Evolutionary conservation across 805 yeast species (phyloP).

Genomic region (Candida endomychidarum): DNA sequence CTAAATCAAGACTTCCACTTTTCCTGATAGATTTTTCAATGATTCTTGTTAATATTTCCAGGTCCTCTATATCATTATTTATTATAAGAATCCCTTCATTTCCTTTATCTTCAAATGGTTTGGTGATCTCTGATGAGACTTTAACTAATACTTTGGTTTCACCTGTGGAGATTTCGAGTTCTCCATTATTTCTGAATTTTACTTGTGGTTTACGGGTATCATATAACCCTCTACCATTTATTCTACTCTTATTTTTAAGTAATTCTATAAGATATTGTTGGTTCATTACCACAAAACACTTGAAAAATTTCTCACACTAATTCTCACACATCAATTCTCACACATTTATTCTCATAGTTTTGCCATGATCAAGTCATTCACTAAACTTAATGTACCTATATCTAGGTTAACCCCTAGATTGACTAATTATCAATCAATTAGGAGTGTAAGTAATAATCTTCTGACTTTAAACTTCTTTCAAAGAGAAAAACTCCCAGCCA

Average conservation of each 20-base stretch:
- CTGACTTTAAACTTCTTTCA: constrained; percentile 54
- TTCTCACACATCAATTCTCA: no score
- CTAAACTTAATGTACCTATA: constrained; percentile 1
- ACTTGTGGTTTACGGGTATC: constrained; percentile 65
- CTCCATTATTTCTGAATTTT: constrained; percentile 51
- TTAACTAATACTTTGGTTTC: constrained; percentile 66
- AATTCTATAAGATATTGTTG: constrained; percentile 62
- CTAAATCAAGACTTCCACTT: constrained; percentile 88
- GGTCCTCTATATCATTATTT: constrained; percentile 72
- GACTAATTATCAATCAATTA: constrained; percentile 2
- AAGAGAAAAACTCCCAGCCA: constrained; percentile 64
- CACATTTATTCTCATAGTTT: no score
- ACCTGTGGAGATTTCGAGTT: constrained; percentile 77
- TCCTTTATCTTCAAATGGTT: constrained; percentile 88
- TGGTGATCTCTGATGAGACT: constrained; percentile 70
- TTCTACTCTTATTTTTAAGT: constrained; percentile 58
- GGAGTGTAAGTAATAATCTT: constrained; percentile 2
- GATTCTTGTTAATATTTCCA: constrained; percentile 75
- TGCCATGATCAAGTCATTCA: not conserved
- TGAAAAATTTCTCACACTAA: no score
- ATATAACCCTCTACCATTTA: constrained; percentile 66
- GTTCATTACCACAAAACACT: no score
- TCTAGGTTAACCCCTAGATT: constrained; percentile 6
- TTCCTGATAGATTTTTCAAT: constrained; percentile 91
- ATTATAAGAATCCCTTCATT: constrained; percentile 89